phyloP scores from a whole-genome alignment of 2,329 filamentous ascomycete genomes.

The Podosphaera fusca region DNA sequence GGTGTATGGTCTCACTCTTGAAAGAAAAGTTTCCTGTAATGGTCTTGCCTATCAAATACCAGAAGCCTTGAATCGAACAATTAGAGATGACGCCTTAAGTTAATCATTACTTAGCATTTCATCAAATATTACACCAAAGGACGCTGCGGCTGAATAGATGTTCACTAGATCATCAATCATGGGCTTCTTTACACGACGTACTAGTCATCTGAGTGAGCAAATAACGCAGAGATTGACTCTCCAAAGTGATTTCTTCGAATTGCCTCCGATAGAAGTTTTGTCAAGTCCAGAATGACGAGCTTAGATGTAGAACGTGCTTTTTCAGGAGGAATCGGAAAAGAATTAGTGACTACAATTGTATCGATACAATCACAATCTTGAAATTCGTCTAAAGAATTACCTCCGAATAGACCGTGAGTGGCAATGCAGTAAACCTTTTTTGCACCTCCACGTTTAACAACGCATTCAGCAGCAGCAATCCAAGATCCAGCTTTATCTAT shows the following conservation, averaged over 20 bases:
- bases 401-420: slow-evolving; percentile 84
- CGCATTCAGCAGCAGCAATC: slow-evolving; percentile 92
- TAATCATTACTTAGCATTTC: not conserved
- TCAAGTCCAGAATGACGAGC: slow-evolving; percentile 73
- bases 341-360: slow-evolving; percentile 86
- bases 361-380: slow-evolving; percentile 86
- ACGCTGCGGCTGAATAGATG: too few species aligned
- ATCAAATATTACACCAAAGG: not conserved
- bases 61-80: not conserved
- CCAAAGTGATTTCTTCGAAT: slow-evolving; percentile 94
- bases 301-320: slow-evolving; percentile 52
- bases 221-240: slow-evolving; percentile 38
- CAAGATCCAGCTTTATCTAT: slow-evolving; percentile 93
- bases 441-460: slow-evolving; percentile 75
- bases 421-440: slow-evolving; percentile 96
- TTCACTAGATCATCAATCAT: not conserved
- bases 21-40: too few species aligned
- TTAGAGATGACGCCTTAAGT: not conserved
- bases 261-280: slow-evolving; percentile 68
- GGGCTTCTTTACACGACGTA: not conserved
- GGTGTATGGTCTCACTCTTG: slow-evolving; percentile 19
- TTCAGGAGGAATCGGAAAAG: slow-evolving; percentile 69
- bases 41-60: slow-evolving; percentile 2
- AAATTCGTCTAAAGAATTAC: slow-evolving; percentile 71
- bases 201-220: slow-evolving; percentile 12